Conservation (phyloP, 495 filamentous ascomycete genomes). For the Neurospora sp. region DNA sequence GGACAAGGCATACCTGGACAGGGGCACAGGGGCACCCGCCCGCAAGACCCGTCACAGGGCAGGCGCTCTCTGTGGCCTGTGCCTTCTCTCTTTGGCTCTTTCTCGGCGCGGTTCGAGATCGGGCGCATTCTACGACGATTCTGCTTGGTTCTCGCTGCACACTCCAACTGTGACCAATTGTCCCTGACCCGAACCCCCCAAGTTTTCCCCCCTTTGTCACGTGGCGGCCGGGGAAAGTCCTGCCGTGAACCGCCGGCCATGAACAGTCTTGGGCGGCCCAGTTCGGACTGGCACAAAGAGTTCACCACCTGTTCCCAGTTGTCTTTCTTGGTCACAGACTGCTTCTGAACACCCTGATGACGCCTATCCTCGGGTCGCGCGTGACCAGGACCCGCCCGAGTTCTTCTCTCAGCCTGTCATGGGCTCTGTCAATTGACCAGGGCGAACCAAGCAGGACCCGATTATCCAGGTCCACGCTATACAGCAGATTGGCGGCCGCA, state of each 20-base stretch:
- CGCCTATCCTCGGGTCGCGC: not conserved
- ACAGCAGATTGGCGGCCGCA: not conserved
- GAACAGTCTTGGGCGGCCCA: not conserved
- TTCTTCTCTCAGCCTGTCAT: not conserved
- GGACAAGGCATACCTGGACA: not conserved
- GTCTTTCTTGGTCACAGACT: not conserved
- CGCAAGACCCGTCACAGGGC: not conserved
- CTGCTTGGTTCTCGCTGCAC: not conserved
- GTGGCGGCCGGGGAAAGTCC: not conserved
- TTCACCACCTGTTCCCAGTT: not conserved
- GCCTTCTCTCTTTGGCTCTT: not conserved
- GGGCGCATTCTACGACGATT: not conserved
- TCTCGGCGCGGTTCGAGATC: not conserved
- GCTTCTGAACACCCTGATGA: not conserved
- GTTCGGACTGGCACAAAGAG: not conserved
- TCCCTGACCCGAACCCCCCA: not conserved
- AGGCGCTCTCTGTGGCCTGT: not conserved
- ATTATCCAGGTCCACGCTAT: not conserved
- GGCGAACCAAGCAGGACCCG: not conserved
- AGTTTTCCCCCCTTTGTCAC: not conserved
- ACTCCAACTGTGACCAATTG: not conserved
- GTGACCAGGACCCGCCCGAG: not conserved
- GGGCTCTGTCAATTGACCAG: not conserved
- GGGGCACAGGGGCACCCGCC: not conserved
- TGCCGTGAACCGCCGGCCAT: not conserved